Percentiles rank a stretch among this genome's conserved stretches.
Conservation (phyloP, 192 early-diverging fungal genomes). For the Polychytrium aggregatum region DNA sequence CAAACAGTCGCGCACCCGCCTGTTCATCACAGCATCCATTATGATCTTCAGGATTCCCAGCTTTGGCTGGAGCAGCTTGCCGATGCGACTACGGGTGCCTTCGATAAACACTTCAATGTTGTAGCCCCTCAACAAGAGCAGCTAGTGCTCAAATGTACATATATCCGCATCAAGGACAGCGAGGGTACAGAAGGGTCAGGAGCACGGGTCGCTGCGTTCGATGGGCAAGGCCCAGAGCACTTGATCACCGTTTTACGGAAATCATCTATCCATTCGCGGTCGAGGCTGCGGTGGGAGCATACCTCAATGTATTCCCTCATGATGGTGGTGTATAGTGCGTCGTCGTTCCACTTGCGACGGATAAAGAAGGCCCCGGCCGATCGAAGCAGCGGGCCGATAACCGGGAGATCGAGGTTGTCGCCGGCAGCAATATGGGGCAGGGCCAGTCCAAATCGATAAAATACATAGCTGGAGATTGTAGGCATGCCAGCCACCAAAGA, state of each 20-base stretch:
- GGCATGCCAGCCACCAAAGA: too few relatives aligned
- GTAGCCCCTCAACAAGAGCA: conserved; percentile 56
- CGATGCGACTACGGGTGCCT: conserved; percentile 69
- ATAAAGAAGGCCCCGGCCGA: conserved; percentile 71
- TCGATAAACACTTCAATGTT: conserved; percentile 78
- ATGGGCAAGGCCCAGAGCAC: too few relatives aligned
- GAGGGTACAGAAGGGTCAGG: too few relatives aligned
- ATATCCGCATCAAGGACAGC: neutral
- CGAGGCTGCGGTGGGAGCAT: neutral
- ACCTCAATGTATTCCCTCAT: conserved; percentile 66
- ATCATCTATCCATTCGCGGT: too few relatives aligned
- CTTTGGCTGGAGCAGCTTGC: conserved; percentile 70
- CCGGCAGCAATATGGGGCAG: conserved; percentile 78
- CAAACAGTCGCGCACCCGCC: conserved; percentile 51
- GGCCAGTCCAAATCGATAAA: conserved; percentile 67
- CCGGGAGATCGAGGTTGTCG: conserved; percentile 71
- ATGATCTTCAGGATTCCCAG: conserved; percentile 76
- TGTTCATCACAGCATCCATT: conserved; percentile 53
- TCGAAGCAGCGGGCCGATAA: conserved; percentile 55
- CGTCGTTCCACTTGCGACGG: conserved; percentile 64
- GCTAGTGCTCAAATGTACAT: conserved; percentile 9
- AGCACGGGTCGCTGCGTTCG: too few relatives aligned
- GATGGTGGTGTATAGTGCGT: conserved; percentile 57
- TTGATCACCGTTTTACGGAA: too few relatives aligned
- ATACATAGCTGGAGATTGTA: conserved; percentile 29